phyloP scores from a whole-genome alignment of 2,329 filamentous ascomycete genomes.

The Fusarium algeriense region DNA sequence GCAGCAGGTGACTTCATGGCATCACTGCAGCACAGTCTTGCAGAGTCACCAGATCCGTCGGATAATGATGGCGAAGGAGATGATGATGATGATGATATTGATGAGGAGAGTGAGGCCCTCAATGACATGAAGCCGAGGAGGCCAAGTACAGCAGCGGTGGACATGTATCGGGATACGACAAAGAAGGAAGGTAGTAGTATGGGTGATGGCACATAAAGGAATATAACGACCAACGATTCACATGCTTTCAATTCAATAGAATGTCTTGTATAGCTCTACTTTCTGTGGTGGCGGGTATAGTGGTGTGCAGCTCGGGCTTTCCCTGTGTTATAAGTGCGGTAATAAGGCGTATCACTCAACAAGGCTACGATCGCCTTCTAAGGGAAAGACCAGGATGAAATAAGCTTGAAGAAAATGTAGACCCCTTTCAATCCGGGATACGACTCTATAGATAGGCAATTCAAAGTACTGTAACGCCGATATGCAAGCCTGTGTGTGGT shows the following conservation, averaged over 20 bases:
- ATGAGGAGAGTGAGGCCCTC: slow-evolving; percentile 69
- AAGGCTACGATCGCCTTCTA: not conserved
- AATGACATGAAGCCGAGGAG: slow-evolving; percentile 64
- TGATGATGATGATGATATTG: slow-evolving; percentile 57
- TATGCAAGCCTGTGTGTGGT: not conserved
- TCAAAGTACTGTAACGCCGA: slow-evolving; percentile 7
- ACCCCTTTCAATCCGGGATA: not conserved
- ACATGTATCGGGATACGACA: slow-evolving; percentile 59
- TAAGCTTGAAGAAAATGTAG: not conserved
- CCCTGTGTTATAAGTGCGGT: not conserved
- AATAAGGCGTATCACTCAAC: not conserved
- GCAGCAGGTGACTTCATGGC: slow-evolving; percentile 65
- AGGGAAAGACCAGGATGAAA: not conserved
- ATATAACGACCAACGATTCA: slow-evolving; percentile 51
- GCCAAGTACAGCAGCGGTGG: slow-evolving; percentile 65
- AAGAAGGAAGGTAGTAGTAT: slow-evolving; percentile 33
- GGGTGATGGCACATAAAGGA: slow-evolving; percentile 48
- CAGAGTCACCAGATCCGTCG: slow-evolving; percentile 58
- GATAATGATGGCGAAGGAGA: slow-evolving; percentile 56
- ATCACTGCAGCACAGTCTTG: slow-evolving; percentile 63
- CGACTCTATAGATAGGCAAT: not conserved
- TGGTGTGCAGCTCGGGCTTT: not conserved
- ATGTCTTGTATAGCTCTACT: not conserved
- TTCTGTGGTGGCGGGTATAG: not conserved
- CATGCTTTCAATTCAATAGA: not conserved